Base-by-base conservation (phyloP, 495 filamentous ascomycete species). In the Immersiella caudata region DNA sequence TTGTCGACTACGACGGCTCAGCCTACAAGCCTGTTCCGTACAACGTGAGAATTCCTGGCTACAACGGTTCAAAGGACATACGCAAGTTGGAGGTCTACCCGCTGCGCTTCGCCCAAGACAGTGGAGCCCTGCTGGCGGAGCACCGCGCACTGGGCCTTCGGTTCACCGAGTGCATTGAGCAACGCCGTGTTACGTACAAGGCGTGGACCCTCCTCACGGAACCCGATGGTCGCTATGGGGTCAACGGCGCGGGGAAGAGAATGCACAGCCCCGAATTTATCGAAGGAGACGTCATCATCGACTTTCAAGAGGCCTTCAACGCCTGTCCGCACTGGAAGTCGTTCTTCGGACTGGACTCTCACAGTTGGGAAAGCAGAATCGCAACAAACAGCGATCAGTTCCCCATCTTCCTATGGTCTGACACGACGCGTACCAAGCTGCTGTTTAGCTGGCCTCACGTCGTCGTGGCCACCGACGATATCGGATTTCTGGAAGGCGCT, bases 221-320 rank as follows among this genome's bases (percentile, higher is more conserved):
- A 2, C 58, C 58, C 11, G 20, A 33, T 16, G 58, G 58, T 25
- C 8, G 24, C 11, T 18, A 24, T 2, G 2, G 9, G 14, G 8
- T 14, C 29, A 40, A n/a, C 58, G n/a, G 29, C 22, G 24, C 16
- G 16, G 58, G 58, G 58, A 33, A 60, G 58, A 24, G 6, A 24
- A 27, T n/a, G 16, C 16, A 16, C 24, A 27, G 16, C 16, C 14
- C 29, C 5, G 58, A 60, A 9, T 12, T 20, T 9, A 33, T 20
- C 29, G 58, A 60, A 40, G 58, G 58, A 33, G 58, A 60, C 14
- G 58, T 60, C 11, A 60, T 60, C 24, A 24, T 60, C 11, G 58
- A 60, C 33, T 33, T 60, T 27, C 25, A 24, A 4, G 58, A 24
- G 24, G 58, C 58, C 58, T 33, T 35, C 58, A 27, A 18, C 11